Percentiles rank a stretch among this genome's conserved stretches.
Evolutionary conservation across 176 grass and related monocot genomes (phyloP).

Genomic region (Oropetium thomaeum): DNA sequence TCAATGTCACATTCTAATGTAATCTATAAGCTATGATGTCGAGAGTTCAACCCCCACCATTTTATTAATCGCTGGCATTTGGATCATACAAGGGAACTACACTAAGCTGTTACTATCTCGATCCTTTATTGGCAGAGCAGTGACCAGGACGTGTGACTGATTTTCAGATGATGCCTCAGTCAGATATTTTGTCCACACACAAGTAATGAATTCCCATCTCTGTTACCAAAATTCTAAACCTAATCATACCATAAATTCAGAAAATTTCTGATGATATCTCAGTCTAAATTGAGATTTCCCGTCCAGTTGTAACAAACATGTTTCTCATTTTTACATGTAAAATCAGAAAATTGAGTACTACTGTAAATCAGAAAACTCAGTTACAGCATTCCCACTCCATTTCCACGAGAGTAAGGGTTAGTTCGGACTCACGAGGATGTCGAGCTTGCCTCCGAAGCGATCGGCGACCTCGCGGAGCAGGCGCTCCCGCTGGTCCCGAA

Average conservation of each 20-base stretch:
- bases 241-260: background rate
- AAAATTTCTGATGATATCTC: too few species aligned
- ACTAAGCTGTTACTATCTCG: background rate
- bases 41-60: background rate
- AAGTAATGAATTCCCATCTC: background rate
- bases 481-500: constrained; percentile 43
- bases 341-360: background rate
- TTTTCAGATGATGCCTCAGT: too few species aligned
- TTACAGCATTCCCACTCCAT: background rate
- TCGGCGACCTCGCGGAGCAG: constrained; percentile 36
- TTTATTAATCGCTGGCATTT: background rate
- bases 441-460: constrained; percentile 49
- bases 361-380: too few species aligned
- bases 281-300: background rate
- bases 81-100: background rate
- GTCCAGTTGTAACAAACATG: background rate
- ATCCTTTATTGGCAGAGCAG: background rate
- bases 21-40: too few species aligned
- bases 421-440: constrained; percentile 52
- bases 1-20: background rate
- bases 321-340: too few species aligned
- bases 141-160: too few species aligned
- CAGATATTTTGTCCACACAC: too few species aligned
- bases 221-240: background rate
- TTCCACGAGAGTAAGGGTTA: background rate